Conservation (phyloP, 495 filamentous ascomycete genomes). For the Gamarada debralockiae region DNA sequence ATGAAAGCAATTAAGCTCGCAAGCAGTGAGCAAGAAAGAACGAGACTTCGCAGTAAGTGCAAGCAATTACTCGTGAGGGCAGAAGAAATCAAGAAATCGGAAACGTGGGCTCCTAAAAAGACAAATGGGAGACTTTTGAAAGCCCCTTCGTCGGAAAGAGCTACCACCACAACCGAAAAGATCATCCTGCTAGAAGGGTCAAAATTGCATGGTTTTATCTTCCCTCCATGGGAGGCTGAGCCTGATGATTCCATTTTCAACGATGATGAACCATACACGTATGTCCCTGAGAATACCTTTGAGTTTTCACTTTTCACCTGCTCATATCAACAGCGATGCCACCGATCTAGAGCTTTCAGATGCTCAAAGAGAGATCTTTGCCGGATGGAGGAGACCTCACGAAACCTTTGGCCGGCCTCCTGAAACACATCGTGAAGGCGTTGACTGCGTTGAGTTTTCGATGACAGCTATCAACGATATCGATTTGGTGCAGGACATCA, state of each 20-base stretch:
- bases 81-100: conserved; percentile 63
- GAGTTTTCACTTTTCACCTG: neutral
- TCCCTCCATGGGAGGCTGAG: conserved; percentile 72
- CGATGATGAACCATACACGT: conserved; percentile 16
- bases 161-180: conserved; percentile 67
- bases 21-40: conserved; percentile 48
- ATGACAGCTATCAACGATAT: conserved; percentile 53
- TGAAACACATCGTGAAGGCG: neutral
- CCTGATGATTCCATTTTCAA: conserved; percentile 39
- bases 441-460: conserved; percentile 23
- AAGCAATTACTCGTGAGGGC: conserved; percentile 61
- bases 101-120: conserved; percentile 20
- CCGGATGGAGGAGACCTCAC: conserved; percentile 73
- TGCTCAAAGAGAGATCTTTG: conserved; percentile 65
- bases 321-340: conserved; percentile 52
- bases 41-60: conserved; percentile 58
- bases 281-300: conserved; percentile 10
- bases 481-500: conserved; percentile 90
- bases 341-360: conserved; percentile 64
- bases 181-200: conserved; percentile 74
- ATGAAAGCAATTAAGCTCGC: conserved; percentile 66
- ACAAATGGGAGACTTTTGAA: conserved; percentile 25
- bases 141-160: conserved; percentile 54
- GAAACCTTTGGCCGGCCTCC: conserved; percentile 38
- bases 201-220: conserved; percentile 72